These are phyloP conservation scores for Cornus suecica DNA, from an alignment of 148 eudicot genomes.

Conservation along the genomic window DNA sequence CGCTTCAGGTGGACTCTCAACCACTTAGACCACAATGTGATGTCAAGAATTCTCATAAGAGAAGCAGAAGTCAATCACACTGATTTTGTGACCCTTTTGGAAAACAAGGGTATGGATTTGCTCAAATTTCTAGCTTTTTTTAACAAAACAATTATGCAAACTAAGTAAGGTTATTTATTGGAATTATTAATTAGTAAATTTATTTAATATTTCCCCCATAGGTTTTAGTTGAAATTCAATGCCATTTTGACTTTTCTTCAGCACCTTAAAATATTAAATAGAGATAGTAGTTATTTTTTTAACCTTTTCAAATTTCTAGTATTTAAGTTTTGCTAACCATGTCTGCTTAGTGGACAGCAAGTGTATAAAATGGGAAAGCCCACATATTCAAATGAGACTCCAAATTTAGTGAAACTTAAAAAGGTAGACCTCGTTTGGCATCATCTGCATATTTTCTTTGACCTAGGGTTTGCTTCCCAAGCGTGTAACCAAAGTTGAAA, in stretches of 20 bases:
- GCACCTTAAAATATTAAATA: not conserved
- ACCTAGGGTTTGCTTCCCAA: slow-evolving; percentile 58
- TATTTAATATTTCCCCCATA: too few relatives aligned
- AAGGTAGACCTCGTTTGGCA: slow-evolving; percentile 50
- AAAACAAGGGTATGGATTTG: slow-evolving; percentile 42
- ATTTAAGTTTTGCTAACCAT: slow-evolving; percentile 17
- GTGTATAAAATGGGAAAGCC: slow-evolving; percentile 23
- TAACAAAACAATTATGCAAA: slow-evolving; percentile 36
- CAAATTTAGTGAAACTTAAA: slow-evolving; percentile 27
- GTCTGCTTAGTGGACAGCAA: slow-evolving; percentile 31
- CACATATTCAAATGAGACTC: slow-evolving; percentile 38
- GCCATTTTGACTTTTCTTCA: not conserved
- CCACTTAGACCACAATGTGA: too few relatives aligned
- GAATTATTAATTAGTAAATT: too few relatives aligned
- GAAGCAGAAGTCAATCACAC: slow-evolving; percentile 39
- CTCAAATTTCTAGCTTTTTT: slow-evolving; percentile 32
- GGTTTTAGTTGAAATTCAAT: too few relatives aligned
- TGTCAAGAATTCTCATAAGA: too few relatives aligned
- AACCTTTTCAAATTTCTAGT: slow-evolving; percentile 2
- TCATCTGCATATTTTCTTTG: slow-evolving; percentile 44
- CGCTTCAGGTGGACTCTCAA: too few relatives aligned
- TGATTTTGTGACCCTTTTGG: slow-evolving; percentile 34
- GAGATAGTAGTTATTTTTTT: too few relatives aligned
- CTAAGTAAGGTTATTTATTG: not conserved
- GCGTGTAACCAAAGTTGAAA: slow-evolving; percentile 47